phyloP scores from a whole-genome alignment of 345 rosid genomes.

The Triadica sebifera region DNA sequence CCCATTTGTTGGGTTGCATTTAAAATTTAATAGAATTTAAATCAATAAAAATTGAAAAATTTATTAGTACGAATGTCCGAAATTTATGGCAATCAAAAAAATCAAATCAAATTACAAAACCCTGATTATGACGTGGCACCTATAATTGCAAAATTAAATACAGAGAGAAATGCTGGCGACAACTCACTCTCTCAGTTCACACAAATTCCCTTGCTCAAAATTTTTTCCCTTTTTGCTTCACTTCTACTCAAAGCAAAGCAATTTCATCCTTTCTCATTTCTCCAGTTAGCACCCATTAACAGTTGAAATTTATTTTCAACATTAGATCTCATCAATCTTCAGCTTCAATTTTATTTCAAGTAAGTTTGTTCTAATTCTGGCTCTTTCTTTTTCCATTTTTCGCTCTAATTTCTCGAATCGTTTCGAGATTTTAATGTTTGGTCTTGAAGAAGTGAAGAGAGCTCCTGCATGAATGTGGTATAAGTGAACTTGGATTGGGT shows the following conservation, averaged over 20 bases:
- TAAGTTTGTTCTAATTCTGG: background rate
- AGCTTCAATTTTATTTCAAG: background rate
- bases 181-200: background rate
- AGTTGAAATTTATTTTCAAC: too few species aligned
- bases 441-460: background rate
- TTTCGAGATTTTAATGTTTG: background rate
- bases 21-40: too few species aligned
- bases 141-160: too few species aligned
- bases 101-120: too few species aligned
- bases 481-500: conserved; percentile 8
- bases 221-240: background rate
- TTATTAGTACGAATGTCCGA: too few species aligned
- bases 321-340: background rate
- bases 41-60: too few species aligned
- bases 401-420: background rate
- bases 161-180: background rate
- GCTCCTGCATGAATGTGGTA: conserved; percentile 4
- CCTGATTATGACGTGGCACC: conserved; percentile 10
- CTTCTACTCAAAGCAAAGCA: background rate
- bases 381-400: background rate
- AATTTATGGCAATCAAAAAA: too few species aligned
- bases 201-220: background rate
- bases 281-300: too few species aligned
- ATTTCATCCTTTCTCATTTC: too few species aligned
- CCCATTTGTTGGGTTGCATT: too few species aligned